Conservation (phyloP, 768 basidiomycete genomes). For the Cantharellus anzutake region DNA sequence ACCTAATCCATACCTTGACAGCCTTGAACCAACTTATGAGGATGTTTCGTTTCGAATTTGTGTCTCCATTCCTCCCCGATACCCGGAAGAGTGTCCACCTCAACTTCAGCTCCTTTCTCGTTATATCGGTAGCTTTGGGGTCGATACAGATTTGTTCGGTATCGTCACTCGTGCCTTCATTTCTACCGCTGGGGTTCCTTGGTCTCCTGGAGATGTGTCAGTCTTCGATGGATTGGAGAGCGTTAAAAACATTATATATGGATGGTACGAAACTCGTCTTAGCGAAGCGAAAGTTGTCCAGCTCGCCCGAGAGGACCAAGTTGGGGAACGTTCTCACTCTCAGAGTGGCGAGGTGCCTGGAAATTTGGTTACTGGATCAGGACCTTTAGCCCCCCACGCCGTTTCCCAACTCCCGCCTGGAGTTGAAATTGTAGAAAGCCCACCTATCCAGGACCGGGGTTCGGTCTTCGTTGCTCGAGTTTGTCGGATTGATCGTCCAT, state of each 20-base stretch:
- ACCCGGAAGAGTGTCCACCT: conserved; percentile 45
- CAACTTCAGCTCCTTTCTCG: conserved; percentile 72
- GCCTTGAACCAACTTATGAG: conserved; percentile 33
- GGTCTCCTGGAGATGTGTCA: conserved; percentile 50
- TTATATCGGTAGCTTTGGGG: conserved; percentile 64
- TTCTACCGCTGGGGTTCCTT: conserved; percentile 52
- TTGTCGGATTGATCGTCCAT: conserved; percentile 56
- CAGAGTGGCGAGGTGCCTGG: no score
- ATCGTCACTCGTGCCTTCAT: conserved; percentile 64
- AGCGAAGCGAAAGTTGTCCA: conserved; percentile 35
- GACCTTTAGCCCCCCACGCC: no score
- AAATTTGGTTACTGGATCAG: no score
- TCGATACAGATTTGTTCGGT: conserved; percentile 56
- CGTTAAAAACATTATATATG: conserved; percentile 41
- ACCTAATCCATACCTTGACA: conserved; percentile 2
- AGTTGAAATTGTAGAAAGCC: conserved; percentile 47
- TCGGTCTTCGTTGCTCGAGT: conserved; percentile 76
- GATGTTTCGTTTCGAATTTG: conserved; percentile 19
- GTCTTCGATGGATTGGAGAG: conserved; percentile 78
- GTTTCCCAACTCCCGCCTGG: conserved; percentile 26
- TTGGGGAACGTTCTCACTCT: background rate
- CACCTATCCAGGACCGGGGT: conserved; percentile 72
- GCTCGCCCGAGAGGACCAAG: conserved; percentile 33
- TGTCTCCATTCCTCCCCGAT: conserved; percentile 28
- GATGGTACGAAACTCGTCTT: conserved; percentile 56